Evolutionary conservation across 306 rosid species (phyloP), one percentile per base, ranked within the genome.

Genomic region (Citrullus mucosospermus): DNA sequence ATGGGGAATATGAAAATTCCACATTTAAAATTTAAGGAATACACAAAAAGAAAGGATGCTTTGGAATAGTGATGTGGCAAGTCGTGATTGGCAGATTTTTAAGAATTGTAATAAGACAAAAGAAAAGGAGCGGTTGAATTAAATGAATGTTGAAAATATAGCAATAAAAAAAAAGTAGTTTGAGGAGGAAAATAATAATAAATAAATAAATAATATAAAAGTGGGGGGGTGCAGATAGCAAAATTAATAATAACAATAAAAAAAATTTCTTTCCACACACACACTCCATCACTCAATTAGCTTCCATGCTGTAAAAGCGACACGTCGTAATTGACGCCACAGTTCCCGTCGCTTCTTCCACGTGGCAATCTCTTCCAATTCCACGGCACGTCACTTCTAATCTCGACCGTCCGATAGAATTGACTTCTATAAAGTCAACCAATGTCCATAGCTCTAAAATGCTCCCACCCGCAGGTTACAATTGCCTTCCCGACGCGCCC

Each of bases 291-390:
- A 8, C 61, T 50, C 59, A 72, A 72, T 22, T 14, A 17, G 41
- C 60, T 25, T 30, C 61, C 60, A 48, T 6, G 43, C 61, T 51
- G 25, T 30, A 46, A 51, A 54, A 73, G 77, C 56, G 77, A 73
- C 77, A 73, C 77, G 46, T 73, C 77, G 77, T 51, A 28, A 51
- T 73, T 73, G 60, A 72, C 77, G 77, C 44, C 60, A 7, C 59
- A 30, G 6, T 50, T 28, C 39, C 20, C 77, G 77, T 25, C 59
- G 38, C 77, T 22, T 25, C 60, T 28, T 15, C 78, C 78, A 74
- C 50, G 62, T 73, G 77, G 59, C 77, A 4, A 32, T 8, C 3
- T 0, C 0, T 17, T 0, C 5, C 25, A 72, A 1, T 38, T 4
- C 6, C 5, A 10, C 25, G 60, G 14, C 60, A 73, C 77, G 28